Percentiles rank a stretch among this genome's conserved stretches.
Evolutionary conservation across 768 basidiomycete species (phyloP).

Genomic region (Pleurotus cornucopiae): DNA sequence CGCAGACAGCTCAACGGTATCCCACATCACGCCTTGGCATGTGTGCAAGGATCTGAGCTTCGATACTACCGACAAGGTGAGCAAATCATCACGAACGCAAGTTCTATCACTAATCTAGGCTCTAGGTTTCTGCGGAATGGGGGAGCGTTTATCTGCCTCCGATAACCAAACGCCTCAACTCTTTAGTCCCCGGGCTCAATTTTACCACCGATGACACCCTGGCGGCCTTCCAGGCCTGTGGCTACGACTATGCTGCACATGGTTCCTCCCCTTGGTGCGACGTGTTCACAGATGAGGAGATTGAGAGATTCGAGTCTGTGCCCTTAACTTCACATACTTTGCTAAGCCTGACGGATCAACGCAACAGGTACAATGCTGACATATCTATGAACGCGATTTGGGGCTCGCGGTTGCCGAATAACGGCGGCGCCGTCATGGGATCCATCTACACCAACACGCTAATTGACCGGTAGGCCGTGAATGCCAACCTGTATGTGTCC

Average conservation of each 20-base stretch:
- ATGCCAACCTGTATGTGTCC: slow-evolving; percentile 10
- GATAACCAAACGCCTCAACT: slow-evolving; percentile 30
- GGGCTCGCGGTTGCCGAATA: slow-evolving; percentile 28
- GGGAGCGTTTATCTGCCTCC: slow-evolving; percentile 26
- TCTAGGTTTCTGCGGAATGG: slow-evolving; percentile 22
- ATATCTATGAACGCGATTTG: slow-evolving; percentile 31
- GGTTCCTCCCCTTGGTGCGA: slow-evolving; percentile 35
- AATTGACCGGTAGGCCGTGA: slow-evolving; percentile 27
- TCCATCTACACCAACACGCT: slow-evolving; percentile 34
- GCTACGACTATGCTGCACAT: slow-evolving; percentile 35
- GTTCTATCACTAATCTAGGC: background rate
- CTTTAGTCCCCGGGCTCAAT: slow-evolving; percentile 27
- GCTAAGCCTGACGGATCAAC: background rate
- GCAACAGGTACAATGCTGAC: slow-evolving; percentile 32
- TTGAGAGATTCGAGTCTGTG: slow-evolving; percentile 31
- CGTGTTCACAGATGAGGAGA: slow-evolving; percentile 29
- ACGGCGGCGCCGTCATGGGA: slow-evolving; percentile 31
- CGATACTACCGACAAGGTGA: slow-evolving; percentile 19
- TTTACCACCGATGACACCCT: slow-evolving; percentile 28
- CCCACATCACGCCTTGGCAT: slow-evolving; percentile 37
- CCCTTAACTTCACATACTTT: background rate
- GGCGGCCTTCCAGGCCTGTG: slow-evolving; percentile 37
- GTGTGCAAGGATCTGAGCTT: slow-evolving; percentile 22
- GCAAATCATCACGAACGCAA: slow-evolving; percentile 13
- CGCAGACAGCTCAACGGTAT: slow-evolving; percentile 28